Percentiles rank a stretch among this genome's conserved stretches.
phyloP scores from a whole-genome alignment of 2,329 filamentous ascomycete genomes.

The Chaetomiaceae sp. region DNA sequence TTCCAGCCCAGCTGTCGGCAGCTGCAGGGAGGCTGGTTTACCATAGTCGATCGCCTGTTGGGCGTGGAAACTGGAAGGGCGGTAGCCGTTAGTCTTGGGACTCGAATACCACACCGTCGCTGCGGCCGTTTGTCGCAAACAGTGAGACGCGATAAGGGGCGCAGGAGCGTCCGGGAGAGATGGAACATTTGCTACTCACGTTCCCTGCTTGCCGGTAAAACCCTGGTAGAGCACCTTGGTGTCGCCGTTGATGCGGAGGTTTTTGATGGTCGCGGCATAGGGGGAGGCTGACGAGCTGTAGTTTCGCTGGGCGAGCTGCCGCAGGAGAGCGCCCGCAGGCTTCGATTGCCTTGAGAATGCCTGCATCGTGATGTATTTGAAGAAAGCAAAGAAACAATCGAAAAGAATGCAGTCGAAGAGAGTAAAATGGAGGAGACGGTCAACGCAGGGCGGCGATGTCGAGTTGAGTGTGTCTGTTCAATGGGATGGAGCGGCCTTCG shows the following conservation, averaged over 20 bases:
- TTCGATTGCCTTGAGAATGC: conserved; percentile 68
- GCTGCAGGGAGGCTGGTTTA: conserved; percentile 41
- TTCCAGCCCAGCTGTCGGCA: neutral
- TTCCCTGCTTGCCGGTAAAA: conserved; percentile 96
- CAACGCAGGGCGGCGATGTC: conserved; percentile 15
- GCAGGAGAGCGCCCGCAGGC: conserved; percentile 65
- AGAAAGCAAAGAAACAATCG: conserved; percentile 10
- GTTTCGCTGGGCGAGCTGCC: conserved; percentile 60
- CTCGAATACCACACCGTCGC: neutral
- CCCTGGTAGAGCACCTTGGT: conserved; percentile 97
- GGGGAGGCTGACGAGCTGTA: conserved; percentile 69
- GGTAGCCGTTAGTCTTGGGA: conserved; percentile 31
- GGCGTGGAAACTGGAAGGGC: conserved; percentile 76
- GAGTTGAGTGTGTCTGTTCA: conserved; percentile 2
- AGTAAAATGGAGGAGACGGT: conserved; percentile 5
- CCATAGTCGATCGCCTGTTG: conserved; percentile 98
- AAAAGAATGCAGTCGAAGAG: neutral
- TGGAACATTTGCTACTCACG: conserved; percentile 51
- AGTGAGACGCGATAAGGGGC: conserved; percentile 16
- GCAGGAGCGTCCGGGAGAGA: neutral
- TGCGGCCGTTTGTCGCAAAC: conserved; percentile 5
- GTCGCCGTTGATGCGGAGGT: conserved; percentile 87
- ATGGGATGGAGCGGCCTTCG: conserved; percentile 11
- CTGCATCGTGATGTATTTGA: conserved; percentile 64
- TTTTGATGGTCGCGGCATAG: conserved; percentile 70